These are phyloP conservation scores for Colletotrichum neosansevieriae DNA, from an alignment of 2,329 filamentous ascomycete species.

Conservation along the genomic window DNA sequence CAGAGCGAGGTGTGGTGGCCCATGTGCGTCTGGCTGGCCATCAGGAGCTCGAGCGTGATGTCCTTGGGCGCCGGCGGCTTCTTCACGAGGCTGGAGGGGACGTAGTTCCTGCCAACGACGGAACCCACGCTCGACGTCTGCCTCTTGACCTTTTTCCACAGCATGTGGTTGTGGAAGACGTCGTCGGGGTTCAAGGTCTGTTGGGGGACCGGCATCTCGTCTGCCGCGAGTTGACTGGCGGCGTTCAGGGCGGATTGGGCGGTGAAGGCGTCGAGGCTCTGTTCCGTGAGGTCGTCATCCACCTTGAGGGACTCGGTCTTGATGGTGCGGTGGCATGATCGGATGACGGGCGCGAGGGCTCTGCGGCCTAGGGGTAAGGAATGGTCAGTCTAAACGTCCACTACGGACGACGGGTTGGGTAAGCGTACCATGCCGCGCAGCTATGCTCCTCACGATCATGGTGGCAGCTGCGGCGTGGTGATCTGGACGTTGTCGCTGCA, in stretches of 20 bases:
- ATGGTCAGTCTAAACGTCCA: slow-evolving; percentile 41
- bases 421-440: slow-evolving; percentile 67
- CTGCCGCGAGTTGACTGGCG: not conserved
- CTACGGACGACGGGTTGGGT: not conserved
- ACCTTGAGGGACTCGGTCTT: slow-evolving; percentile 48
- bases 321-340: slow-evolving; percentile 55
- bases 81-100: slow-evolving; percentile 73
- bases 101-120: slow-evolving; percentile 67
- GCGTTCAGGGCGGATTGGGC: slow-evolving; percentile 39
- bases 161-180: slow-evolving; percentile 3
- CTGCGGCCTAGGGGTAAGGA: slow-evolving; percentile 59
- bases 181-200: not conserved
- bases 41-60: slow-evolving; percentile 89
- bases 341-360: slow-evolving; percentile 60
- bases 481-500: slow-evolving; percentile 60
- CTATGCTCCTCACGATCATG: slow-evolving; percentile 69
- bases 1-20: slow-evolving; percentile 92
- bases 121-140: slow-evolving; percentile 56
- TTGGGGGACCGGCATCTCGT: not conserved
- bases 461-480: slow-evolving; percentile 45
- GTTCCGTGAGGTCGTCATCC: slow-evolving; percentile 41
- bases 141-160: slow-evolving; percentile 14
- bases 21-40: slow-evolving; percentile 88
- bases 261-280: slow-evolving; percentile 43
- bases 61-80: slow-evolving; percentile 83